Percentiles rank a stretch among this genome's conserved stretches.
These are phyloP conservation scores for Chenopodium suecicum DNA, from an alignment of 148 eudicot genomes.

Conservation along the genomic window DNA sequence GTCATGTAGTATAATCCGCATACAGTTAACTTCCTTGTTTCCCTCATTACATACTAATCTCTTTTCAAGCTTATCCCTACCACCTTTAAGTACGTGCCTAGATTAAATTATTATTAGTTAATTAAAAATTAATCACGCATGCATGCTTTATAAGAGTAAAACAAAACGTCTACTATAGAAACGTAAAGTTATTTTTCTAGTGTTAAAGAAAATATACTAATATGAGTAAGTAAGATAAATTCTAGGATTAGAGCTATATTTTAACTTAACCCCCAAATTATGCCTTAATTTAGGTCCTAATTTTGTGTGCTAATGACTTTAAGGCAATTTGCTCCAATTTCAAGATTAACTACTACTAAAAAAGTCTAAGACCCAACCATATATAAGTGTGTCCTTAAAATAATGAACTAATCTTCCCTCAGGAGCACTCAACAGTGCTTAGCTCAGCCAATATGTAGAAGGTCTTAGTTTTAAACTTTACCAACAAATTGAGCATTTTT, in stretches of 20 bases:
- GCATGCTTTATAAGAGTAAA: background rate
- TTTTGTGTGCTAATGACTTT: constrained; percentile 16
- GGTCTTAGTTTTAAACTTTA: background rate
- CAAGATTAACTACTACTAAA: constrained; percentile 13
- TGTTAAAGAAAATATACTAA: background rate
- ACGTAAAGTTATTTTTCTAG: too few relatives aligned
- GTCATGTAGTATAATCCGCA: constrained; percentile 18
- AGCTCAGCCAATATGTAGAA: background rate
- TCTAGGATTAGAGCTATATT: background rate
- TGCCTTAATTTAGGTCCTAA: constrained; percentile 34
- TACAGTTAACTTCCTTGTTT: constrained; percentile 36
- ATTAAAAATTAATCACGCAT: constrained; percentile 11
- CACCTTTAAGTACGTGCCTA: constrained; percentile 27
- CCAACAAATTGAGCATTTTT: background rate
- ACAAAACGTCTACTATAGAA: background rate
- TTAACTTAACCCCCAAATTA: constrained; percentile 20
- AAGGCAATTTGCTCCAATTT: constrained; percentile 18
- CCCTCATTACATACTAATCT: constrained; percentile 35
- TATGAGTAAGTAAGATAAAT: background rate
- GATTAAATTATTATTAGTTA: too few relatives aligned
- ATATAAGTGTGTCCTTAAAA: background rate
- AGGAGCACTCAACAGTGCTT: background rate
- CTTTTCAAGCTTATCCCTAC: constrained; percentile 12
- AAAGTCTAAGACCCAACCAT: background rate
- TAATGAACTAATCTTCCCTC: background rate